These are phyloP conservation scores for Tubosaeta sp. DNA, from an alignment of 768 basidiomycete genomes.

Conservation along the genomic window DNA sequence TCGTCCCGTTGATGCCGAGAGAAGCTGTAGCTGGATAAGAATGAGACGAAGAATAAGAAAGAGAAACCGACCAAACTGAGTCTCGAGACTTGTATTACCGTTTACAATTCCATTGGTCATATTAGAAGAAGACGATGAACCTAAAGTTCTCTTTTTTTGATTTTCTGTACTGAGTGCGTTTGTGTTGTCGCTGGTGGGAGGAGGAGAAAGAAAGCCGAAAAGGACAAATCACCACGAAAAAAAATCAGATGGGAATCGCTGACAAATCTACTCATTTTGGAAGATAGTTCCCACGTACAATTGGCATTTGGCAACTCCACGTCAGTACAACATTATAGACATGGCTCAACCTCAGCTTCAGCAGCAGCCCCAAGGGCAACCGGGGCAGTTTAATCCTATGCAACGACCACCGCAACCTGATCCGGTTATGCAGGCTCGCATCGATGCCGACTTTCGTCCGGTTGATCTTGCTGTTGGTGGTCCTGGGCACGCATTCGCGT, in stretches of 20 bases:
- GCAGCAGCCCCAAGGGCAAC: constrained; percentile 41
- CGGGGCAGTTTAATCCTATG: constrained; percentile 30
- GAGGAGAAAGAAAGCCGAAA: constrained; percentile 21
- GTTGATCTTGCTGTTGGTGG: constrained; percentile 52
- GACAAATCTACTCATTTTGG: constrained; percentile 17
- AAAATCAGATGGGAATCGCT: constrained; percentile 25
- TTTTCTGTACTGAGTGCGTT: constrained; percentile 21
- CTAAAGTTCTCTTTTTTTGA: constrained; percentile 18
- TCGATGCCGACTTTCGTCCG: constrained; percentile 67
- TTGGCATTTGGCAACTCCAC: not conserved
- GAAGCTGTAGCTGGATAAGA: constrained; percentile 44
- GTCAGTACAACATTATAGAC: not conserved
- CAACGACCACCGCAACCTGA: constrained; percentile 50
- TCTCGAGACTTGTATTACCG: constrained; percentile 66
- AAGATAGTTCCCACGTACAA: constrained; percentile 6
- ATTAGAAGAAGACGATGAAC: constrained; percentile 44
- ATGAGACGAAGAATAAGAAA: not conserved
- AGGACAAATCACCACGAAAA: constrained; percentile 16
- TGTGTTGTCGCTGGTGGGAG: constrained; percentile 26
- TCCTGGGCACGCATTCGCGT: constrained; percentile 48
- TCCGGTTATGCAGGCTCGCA: constrained; percentile 68
- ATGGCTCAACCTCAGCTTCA: constrained; percentile 69
- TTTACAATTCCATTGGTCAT: constrained; percentile 94
- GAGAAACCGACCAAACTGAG: constrained; percentile 59
- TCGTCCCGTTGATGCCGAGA: constrained; percentile 65